Evolutionary conservation across 768 basidiomycete genomes (phyloP).

Genomic region (Chiua virens): DNA sequence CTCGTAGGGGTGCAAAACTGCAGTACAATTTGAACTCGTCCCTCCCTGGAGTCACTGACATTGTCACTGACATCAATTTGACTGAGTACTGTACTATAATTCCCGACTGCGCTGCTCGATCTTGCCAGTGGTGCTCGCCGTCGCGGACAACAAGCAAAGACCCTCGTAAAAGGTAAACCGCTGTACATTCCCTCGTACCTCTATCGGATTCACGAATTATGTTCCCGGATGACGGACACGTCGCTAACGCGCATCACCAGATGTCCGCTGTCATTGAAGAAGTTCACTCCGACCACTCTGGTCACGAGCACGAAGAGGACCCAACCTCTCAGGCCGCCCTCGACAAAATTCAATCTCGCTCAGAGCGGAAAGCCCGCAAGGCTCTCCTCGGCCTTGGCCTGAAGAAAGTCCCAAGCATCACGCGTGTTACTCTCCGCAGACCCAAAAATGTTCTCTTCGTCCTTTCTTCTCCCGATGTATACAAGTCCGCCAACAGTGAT

Average conservation of each 20-base stretch:
- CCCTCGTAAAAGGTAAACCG: conserved; percentile 22
- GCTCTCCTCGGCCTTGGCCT: conserved; percentile 88
- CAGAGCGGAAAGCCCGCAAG: conserved; percentile 95
- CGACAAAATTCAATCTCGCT: conserved; percentile 91
- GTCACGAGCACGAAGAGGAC: conserved; percentile 74
- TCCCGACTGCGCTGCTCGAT: conserved; percentile 16
- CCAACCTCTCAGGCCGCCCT: conserved; percentile 82
- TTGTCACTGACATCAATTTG: conserved; percentile 19
- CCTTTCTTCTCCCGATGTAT: conserved; percentile 91
- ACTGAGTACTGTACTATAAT: too few species aligned
- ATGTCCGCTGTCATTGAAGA: conserved; percentile 84
- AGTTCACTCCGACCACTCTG: conserved; percentile 77
- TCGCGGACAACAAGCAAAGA: conserved; percentile 36
- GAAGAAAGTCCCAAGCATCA: conserved; percentile 91
- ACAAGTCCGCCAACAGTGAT: conserved; percentile 96
- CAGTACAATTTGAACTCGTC: too few species aligned
- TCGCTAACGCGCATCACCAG: conserved; percentile 35
- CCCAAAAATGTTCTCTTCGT: conserved; percentile 97
- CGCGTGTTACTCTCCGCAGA: conserved; percentile 90
- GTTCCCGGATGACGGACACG: conserved; percentile 29
- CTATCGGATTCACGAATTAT: conserved; percentile 29
- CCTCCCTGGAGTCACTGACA: too few species aligned
- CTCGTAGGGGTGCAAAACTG: too few species aligned
- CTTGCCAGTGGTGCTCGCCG: conserved; percentile 30
- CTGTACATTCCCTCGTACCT: neutral